phyloP scores from a whole-genome alignment of 345 rosid species.

The Combretum micranthum region DNA sequence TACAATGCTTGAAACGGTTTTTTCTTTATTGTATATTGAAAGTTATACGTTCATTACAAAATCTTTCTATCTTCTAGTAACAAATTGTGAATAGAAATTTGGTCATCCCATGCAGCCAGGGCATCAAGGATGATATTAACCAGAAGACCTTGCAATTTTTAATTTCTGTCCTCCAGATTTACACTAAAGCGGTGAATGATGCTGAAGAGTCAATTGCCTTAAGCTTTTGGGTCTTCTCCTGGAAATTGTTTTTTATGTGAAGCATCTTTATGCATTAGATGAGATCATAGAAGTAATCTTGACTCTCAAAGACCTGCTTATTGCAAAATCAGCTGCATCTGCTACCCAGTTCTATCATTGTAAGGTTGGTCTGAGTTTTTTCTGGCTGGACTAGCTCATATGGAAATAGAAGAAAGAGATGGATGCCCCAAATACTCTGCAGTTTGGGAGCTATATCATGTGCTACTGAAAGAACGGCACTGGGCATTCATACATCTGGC shows the following conservation, averaged over 20 bases:
- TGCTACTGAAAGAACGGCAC: slow-evolving; percentile 66
- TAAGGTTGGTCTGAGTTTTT: slow-evolving; percentile 63
- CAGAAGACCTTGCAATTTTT: slow-evolving; percentile 60
- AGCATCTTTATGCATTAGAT: slow-evolving; percentile 40
- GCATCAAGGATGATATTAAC: slow-evolving; percentile 39
- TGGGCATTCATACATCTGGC: slow-evolving; percentile 82
- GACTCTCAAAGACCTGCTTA: slow-evolving; percentile 62
- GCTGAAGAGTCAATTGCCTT: slow-evolving; percentile 19
- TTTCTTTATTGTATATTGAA: too few relatives aligned
- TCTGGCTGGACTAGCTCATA: slow-evolving; percentile 58
- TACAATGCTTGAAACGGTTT: too few relatives aligned
- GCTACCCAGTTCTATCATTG: slow-evolving; percentile 33
- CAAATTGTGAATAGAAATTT: slow-evolving; percentile 2
- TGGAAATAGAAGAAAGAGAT: slow-evolving; percentile 52
- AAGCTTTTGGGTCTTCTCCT: slow-evolving; percentile 52
- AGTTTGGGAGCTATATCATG: slow-evolving; percentile 70
- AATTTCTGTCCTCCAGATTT: slow-evolving; percentile 29
- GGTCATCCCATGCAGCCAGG: slow-evolving; percentile 43
- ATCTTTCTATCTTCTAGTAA: neutral
- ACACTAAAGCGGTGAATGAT: slow-evolving; percentile 27
- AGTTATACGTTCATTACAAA: too few relatives aligned
- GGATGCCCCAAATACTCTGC: slow-evolving; percentile 57
- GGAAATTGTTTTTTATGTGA: slow-evolving; percentile 41
- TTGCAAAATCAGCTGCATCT: slow-evolving; percentile 31
- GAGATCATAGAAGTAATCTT: slow-evolving; percentile 57